These are phyloP conservation scores for Funneliformis geosporum DNA, from an alignment of 192 early-diverging fungal genomes.

Conservation along the genomic window DNA sequence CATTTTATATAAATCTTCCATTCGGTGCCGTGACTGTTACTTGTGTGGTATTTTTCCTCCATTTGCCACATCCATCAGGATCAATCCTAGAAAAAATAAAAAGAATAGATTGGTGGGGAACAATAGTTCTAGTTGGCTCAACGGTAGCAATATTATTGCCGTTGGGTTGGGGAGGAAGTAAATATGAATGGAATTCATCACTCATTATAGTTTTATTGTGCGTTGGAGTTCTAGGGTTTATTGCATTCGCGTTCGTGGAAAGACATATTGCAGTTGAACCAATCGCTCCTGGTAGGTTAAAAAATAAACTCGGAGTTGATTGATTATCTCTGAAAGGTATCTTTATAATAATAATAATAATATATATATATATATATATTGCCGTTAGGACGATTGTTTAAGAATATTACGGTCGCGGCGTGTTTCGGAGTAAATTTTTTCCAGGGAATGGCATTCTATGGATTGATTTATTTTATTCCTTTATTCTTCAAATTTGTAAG, in stretches of 20 bases:
- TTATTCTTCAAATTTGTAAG: constrained; percentile 74
- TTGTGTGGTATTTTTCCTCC: constrained; percentile 52
- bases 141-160: constrained; percentile 65
- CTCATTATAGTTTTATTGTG: constrained; percentile 57
- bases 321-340: too few species aligned
- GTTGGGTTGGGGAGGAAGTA: constrained; percentile 71
- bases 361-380: too few species aligned
- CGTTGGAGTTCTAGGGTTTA: constrained; percentile 50
- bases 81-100: constrained; percentile 53
- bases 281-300: constrained; percentile 55
- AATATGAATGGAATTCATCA: constrained; percentile 67
- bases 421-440: constrained; percentile 47
- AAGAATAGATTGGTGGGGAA: constrained; percentile 67
- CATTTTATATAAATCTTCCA: constrained; percentile 61
- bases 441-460: constrained; percentile 50
- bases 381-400: constrained; percentile 52
- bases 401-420: constrained; percentile 44
- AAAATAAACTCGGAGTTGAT: too few species aligned
- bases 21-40: constrained; percentile 52
- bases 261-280: constrained; percentile 64
- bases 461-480: constrained; percentile 68
- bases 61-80: constrained; percentile 53
- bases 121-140: constrained; percentile 54
- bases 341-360: too few species aligned
- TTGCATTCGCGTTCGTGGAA: constrained; percentile 66